Evolutionary conservation across 179 eudicot genomes (phyloP).

Genomic region (Sideroxylon spinosum): DNA sequence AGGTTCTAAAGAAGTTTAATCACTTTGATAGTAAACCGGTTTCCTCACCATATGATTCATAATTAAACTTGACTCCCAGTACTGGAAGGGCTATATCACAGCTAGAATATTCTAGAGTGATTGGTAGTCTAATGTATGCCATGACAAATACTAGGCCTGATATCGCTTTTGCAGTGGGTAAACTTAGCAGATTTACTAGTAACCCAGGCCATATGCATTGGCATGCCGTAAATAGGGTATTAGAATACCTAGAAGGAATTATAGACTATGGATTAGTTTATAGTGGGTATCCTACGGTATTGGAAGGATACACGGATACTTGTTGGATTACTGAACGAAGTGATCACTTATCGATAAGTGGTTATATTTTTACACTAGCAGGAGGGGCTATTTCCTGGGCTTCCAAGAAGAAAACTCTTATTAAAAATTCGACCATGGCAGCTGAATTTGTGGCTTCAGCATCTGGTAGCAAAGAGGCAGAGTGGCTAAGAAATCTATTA

Average conservation of each 20-base stretch:
- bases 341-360: no score
- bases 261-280: background rate
- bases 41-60: background rate
- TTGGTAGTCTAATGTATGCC: background rate
- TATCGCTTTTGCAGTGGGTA: background rate
- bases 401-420: no score
- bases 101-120: background rate
- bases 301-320: no score
- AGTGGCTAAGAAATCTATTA: conserved; percentile 4
- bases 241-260: background rate
- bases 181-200: background rate
- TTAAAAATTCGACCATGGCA: no score
- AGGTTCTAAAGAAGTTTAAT: background rate
- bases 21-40: background rate
- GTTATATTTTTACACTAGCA: no score
- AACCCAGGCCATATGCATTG: background rate
- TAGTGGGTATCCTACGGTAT: no score
- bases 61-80: background rate
- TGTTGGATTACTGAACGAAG: no score
- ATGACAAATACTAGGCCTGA: background rate
- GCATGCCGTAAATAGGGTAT: background rate
- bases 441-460: background rate
- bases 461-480: background rate
- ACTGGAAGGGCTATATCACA: background rate
- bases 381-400: no score